Evolutionary conservation across 495 filamentous ascomycete species (phyloP), one percentile per base, ranked within the genome.

Genomic region (Entonaema liquescens): DNA sequence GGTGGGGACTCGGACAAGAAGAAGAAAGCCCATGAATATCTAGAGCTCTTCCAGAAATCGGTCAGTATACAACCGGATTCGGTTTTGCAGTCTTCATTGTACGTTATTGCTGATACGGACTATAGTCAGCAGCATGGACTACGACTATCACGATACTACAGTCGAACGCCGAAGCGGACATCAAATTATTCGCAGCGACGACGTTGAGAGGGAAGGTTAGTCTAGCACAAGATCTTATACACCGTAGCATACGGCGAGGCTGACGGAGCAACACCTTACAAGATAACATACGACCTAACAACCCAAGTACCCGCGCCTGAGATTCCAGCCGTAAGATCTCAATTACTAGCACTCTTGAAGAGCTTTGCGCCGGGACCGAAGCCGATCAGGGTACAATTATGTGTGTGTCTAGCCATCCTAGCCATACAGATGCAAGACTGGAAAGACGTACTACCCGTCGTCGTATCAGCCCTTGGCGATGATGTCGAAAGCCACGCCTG

Each of bases 21-120:
- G 82, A 88, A 90, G 78, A 89, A 91, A 75, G 95, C 95, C 38
- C 91, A 95, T 78, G 89, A 94, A 72, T 98, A 89, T 79, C 86
- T 99, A 57, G 93, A 95, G 82, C 89, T 89, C 65, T 99, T 98
- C 84, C 95, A 99, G 88, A 99, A 98, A 87, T 97, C 95, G 75
- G 95, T 97, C 80, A 66, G 93, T 88, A 66, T 62, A 59, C 60
- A 65, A 62, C 65, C 38, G 28, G 55, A 62, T 25, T n/a, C n/a
- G 28, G 29, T 9, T 12, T 4, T 28, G 33, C 28, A 26, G 15
- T 36, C 15, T 29, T 40, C 21, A 42, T 40, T 65, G 53, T 53
- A 26, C 28, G 26, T 63, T 9, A 35, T n/a, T 67, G 58, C 59
- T 76, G 33, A 68, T 42, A 40, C 26, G 9, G 2, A 2, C n/a